These are phyloP conservation scores for Zychaea mexicana DNA, from an alignment of 371 early-diverging fungal species.

Conservation along the genomic window DNA sequence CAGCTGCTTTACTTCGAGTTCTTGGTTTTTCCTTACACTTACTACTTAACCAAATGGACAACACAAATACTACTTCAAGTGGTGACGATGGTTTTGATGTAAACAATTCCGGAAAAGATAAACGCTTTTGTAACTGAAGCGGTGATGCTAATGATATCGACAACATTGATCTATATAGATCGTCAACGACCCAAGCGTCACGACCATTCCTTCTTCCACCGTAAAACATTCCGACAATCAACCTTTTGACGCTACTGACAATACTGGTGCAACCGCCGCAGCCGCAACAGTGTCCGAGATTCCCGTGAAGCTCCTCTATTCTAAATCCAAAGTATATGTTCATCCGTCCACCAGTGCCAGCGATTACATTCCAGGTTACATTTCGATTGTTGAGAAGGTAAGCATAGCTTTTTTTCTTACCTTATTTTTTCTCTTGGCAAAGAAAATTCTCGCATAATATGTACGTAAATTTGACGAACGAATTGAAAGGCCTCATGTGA, in stretches of 20 bases:
- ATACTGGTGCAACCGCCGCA: no score
- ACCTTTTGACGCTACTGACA: background rate
- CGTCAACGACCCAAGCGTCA: constrained; percentile 15
- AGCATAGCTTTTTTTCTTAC: background rate
- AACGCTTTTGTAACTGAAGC: background rate
- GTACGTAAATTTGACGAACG: background rate
- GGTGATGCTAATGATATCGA: background rate
- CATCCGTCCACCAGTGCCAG: constrained; percentile 36
- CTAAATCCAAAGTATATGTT: constrained; percentile 54
- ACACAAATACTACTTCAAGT: background rate
- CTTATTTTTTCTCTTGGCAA: background rate
- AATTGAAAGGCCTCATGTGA: constrained; percentile 26
- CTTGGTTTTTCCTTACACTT: background rate
- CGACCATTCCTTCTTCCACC: background rate
- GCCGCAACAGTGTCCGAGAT: constrained; percentile 6
- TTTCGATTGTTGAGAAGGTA: constrained; percentile 48
- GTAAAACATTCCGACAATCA: background rate
- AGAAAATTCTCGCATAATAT: no score
- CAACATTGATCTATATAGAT: constrained; percentile 7
- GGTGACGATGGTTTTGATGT: constrained; percentile 17
- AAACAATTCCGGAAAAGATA: background rate
- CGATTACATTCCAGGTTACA: constrained; percentile 44
- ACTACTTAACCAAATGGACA: background rate
- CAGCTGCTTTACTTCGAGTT: no score
- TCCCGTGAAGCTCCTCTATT: constrained; percentile 40